Evolutionary conservation across 108 stramenopile species (phyloP).

Genomic region (Cyclostephanos tholiformis): DNA sequence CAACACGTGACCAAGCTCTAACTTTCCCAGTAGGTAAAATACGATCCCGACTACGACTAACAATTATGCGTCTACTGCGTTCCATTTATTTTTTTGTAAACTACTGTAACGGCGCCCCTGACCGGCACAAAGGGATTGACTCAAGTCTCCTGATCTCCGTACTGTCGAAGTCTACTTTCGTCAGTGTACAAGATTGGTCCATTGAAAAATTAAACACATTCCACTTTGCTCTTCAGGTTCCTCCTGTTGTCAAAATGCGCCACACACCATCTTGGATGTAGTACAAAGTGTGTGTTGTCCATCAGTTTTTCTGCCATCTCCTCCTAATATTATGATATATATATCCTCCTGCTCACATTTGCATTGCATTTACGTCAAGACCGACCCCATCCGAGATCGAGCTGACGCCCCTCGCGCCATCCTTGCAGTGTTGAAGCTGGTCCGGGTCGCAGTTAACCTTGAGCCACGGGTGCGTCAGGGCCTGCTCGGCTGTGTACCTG

Average conservation of each 20-base stretch:
- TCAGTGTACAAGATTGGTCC: not conserved
- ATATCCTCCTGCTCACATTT: not conserved
- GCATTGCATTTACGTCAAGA: conserved; percentile 11
- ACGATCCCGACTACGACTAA: too few relatives aligned
- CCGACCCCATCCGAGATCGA: not conserved
- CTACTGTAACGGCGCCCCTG: not conserved
- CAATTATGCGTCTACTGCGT: not conserved
- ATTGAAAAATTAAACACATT: not conserved
- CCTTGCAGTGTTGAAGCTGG: conserved; percentile 64
- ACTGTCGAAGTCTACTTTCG: conserved; percentile 17
- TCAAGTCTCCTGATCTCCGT: not conserved
- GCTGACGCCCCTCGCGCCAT: conserved; percentile 69
- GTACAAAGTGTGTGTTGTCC: not conserved
- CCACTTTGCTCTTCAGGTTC: not conserved
- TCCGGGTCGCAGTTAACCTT: conserved; percentile 78
- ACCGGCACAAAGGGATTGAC: not conserved
- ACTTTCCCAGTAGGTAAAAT: too few relatives aligned
- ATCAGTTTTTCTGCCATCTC: not conserved
- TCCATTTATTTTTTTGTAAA: not conserved
- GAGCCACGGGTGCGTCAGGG: conserved; percentile 87
- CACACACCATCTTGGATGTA: not conserved
- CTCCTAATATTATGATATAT: not conserved
- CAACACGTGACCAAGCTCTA: too few relatives aligned
- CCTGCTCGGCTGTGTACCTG: conserved; percentile 88
- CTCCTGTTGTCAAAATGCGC: not conserved